Evolutionary conservation across 2,329 filamentous ascomycete species (phyloP), one percentile per base, ranked within the genome.

Genomic region (Pseudogymnoascus verrucosus): DNA sequence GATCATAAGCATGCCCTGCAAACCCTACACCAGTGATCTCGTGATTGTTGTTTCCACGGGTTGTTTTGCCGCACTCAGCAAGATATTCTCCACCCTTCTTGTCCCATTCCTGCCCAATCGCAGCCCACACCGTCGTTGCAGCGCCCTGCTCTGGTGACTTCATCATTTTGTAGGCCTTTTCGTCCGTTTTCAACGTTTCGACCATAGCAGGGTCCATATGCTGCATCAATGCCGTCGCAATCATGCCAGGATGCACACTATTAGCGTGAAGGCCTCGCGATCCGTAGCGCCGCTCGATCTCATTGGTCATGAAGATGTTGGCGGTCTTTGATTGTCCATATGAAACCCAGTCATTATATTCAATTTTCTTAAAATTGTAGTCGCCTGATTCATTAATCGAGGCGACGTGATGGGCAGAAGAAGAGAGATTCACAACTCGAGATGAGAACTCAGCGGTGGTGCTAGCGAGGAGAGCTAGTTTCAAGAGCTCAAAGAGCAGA

Each of bases 401-500:
- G 1, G 68, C 68, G 3, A 67, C 65, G 11, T 76, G 74, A 66
- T 84, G 82, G 1, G 68, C 79, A 0, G 74, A 67, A 1, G 78
- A 79, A 0, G 79, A 74, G 1, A 84, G 69, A 0, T 73, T 70
- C 54, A 85, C 74, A 1, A 84, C 78, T 1, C 82, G 76, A 0
- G 78, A 81, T 4, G 75, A 69, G 63, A 78, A 80, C 0, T 69
- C 65, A 0, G 76, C 70, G 0, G 75, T 77, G 1, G 75, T 67
- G 4, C 75, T 74, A 0, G 73, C 67, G 0, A 83, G 69, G 5
- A 84, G 69, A 0, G 75, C 69, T 0, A 75, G 70, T 26, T 79
- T 79, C 14, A 85, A 73, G 1, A 83, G 76, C 28, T 80, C 71
- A 68, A 82, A 81, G 12, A 84, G 76, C 0, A 84, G 75, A 71